These are phyloP conservation scores for Megacollybia marginata DNA, from an alignment of 768 basidiomycete species.

Conservation along the genomic window DNA sequence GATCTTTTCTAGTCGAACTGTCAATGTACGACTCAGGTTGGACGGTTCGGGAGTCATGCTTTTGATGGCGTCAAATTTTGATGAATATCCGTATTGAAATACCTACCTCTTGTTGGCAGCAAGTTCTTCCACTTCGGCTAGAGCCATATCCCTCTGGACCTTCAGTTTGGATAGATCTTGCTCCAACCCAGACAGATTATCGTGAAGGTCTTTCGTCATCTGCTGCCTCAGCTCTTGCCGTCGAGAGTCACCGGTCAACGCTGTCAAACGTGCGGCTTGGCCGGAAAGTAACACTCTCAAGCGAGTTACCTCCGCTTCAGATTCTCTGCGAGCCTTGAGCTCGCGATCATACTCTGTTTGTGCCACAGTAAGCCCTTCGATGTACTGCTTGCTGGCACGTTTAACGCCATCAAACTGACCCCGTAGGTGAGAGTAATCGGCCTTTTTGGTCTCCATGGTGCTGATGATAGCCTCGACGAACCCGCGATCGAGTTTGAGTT, in stretches of 20 bases:
- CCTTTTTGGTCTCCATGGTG: constrained; percentile 57
- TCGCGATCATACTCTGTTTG: constrained; percentile 94
- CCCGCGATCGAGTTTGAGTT: constrained; percentile 64
- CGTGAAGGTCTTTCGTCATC: constrained; percentile 69
- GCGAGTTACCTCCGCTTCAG: constrained; percentile 86
- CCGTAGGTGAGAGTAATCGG: constrained; percentile 58
- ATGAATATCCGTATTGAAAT: not conserved
- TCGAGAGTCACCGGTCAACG: constrained; percentile 74
- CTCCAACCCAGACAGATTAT: constrained; percentile 73
- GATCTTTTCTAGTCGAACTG: constrained; percentile 78
- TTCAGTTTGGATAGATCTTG: constrained; percentile 80
- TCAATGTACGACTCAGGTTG: constrained; percentile 63
- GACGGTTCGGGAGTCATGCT: constrained; percentile 31
- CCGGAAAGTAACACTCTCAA: constrained; percentile 81
- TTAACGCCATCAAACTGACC: constrained; percentile 79
- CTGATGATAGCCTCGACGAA: constrained; percentile 66
- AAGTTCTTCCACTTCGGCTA: constrained; percentile 93
- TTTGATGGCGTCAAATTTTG: constrained; percentile 5
- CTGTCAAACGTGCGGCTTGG: constrained; percentile 79
- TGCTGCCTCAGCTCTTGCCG: constrained; percentile 76
- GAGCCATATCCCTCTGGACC: constrained; percentile 83
- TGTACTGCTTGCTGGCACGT: constrained; percentile 88
- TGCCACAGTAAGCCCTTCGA: constrained; percentile 87
- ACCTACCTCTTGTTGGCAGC: constrained; percentile 65
- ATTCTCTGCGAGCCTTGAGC: constrained; percentile 78